These are phyloP conservation scores for Tubosaeta brunneosetosa DNA, from an alignment of 768 basidiomycete genomes.

Conservation along the genomic window DNA sequence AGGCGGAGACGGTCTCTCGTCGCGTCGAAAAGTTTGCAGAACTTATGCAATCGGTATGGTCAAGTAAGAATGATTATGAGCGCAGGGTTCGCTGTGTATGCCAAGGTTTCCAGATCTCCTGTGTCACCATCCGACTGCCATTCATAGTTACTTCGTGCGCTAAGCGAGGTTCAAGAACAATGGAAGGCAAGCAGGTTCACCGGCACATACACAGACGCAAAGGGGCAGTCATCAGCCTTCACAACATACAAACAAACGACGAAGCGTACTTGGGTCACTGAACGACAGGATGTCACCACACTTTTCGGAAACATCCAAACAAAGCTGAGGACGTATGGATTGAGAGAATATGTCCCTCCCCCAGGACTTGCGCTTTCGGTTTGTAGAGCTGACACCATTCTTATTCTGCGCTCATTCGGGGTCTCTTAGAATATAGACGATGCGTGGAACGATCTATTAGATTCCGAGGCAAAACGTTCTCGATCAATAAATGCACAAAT, in stretches of 20 bases:
- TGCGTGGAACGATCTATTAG: constrained; percentile 70
- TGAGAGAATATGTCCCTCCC: constrained; percentile 80
- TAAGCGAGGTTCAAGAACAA: constrained; percentile 59
- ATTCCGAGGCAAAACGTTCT: constrained; percentile 72
- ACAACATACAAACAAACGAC: constrained; percentile 77
- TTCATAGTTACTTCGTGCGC: constrained; percentile 57
- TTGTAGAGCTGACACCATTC: constrained; percentile 14
- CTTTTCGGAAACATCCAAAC: constrained; percentile 93
- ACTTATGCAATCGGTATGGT: constrained; percentile 90
- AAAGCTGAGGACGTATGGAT: constrained; percentile 85
- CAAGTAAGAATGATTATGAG: constrained; percentile 88
- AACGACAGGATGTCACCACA: constrained; percentile 82
- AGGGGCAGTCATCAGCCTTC: constrained; percentile 68
- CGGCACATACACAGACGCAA: constrained; percentile 79
- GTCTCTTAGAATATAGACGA: constrained; percentile 58
- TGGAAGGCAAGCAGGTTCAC: constrained; percentile 68
- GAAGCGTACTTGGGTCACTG: constrained; percentile 85
- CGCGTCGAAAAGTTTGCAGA: constrained; percentile 95
- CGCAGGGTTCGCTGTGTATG: constrained; percentile 69
- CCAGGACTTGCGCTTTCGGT: constrained; percentile 60
- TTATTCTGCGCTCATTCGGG: constrained; percentile 7
- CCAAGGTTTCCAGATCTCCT: constrained; percentile 1
- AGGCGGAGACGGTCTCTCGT: constrained; percentile 89
- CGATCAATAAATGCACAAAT: constrained; percentile 86
- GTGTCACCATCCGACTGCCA: constrained; percentile 5